Evolutionary conservation across 2,329 filamentous ascomycete genomes (phyloP).

Genomic region (Neurospora sp.): DNA sequence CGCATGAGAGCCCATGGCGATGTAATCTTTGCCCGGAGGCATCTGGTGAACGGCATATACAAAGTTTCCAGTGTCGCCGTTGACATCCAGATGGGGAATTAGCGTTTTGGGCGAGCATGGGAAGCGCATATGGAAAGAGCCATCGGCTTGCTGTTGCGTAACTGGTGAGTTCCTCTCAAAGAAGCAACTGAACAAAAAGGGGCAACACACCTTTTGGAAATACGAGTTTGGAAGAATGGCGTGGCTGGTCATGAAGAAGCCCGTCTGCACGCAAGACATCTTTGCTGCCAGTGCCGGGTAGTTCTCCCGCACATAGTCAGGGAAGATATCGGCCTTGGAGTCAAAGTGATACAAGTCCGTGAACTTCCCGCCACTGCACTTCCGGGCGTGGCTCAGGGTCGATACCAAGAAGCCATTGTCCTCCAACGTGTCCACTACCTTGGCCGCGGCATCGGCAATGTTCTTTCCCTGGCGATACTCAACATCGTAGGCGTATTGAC

Average conservation of each 20-base stretch:
- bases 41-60: constrained; percentile 39
- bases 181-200: background rate
- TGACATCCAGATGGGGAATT: constrained; percentile 36
- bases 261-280: constrained; percentile 42
- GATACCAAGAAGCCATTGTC: constrained; percentile 41
- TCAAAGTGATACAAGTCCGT: constrained; percentile 44
- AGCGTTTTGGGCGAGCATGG: constrained; percentile 28
- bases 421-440: constrained; percentile 29
- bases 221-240: constrained; percentile 36
- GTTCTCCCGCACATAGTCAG: constrained; percentile 31
- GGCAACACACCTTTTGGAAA: constrained; percentile 31
- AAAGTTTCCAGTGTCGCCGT: constrained; percentile 37
- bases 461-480: constrained; percentile 45
- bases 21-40: constrained; percentile 37
- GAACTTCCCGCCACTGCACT: constrained; percentile 35
- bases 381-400: constrained; percentile 38
- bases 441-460: constrained; percentile 43
- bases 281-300: constrained; percentile 36
- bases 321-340: constrained; percentile 41
- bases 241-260: constrained; percentile 39
- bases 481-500: constrained; percentile 35
- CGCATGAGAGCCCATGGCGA: constrained; percentile 36
- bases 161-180: background rate
- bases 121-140: constrained; percentile 37
- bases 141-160: constrained; percentile 25